Conservation (phyloP, 2,329 filamentous ascomycete species). For the Phialocephala sp. region DNA sequence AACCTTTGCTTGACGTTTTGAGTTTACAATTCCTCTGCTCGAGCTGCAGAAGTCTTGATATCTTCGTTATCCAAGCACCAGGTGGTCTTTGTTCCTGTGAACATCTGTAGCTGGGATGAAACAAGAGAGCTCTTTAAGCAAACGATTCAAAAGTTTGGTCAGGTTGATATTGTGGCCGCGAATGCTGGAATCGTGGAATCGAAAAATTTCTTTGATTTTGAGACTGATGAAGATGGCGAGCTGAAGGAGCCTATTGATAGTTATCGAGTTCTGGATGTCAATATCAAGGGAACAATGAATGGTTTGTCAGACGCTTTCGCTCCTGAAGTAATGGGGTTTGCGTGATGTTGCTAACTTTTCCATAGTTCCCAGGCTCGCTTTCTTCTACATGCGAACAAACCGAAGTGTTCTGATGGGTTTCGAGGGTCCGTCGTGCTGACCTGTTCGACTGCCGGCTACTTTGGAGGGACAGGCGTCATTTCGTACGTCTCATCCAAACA, state of each 20-base stretch:
- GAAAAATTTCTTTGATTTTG: not conserved
- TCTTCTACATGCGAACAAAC: not conserved
- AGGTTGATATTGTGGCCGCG: not conserved
- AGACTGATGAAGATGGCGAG: not conserved
- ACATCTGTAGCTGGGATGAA: not conserved
- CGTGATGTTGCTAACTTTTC: not conserved
- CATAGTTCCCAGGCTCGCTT: not conserved
- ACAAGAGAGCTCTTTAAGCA: not conserved
- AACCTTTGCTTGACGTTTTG: too few relatives aligned
- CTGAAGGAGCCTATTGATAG: not conserved
- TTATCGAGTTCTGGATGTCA: not conserved
- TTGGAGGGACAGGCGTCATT: not conserved
- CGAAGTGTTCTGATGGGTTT: not conserved
- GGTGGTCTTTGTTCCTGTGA: not conserved
- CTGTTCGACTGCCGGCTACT: not conserved
- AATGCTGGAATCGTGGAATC: slow-evolving; percentile 1
- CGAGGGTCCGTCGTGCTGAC: not conserved
- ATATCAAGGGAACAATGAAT: not conserved
- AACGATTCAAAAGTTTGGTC: not conserved
- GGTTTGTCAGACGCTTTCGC: too few relatives aligned
- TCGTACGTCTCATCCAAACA: slow-evolving; percentile 4
- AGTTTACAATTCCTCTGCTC: too few relatives aligned
- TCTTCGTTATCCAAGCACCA: not conserved
- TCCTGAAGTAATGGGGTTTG: too few relatives aligned
- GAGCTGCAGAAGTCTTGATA: not conserved